phyloP scores from a whole-genome alignment of 2,329 filamentous ascomycete genomes.

The Ophiocordyceps camponoti-saundersi region DNA sequence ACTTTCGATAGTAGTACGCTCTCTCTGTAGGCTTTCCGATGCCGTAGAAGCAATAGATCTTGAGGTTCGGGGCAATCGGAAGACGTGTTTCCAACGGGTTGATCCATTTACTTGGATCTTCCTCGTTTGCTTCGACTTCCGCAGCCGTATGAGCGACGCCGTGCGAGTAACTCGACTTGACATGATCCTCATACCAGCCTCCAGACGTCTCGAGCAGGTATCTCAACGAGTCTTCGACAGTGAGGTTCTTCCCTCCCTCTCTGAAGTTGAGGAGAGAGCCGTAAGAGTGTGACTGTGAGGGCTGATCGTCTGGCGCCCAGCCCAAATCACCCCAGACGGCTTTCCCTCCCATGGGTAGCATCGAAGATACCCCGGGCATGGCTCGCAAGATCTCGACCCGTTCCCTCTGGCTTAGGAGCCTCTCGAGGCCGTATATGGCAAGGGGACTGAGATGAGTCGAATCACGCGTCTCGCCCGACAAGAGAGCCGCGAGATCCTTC shows the following conservation, averaged over 20 bases:
- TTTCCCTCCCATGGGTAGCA: slow-evolving; percentile 88
- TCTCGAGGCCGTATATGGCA: slow-evolving; percentile 91
- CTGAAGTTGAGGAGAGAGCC: slow-evolving; percentile 80
- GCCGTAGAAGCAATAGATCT: slow-evolving; percentile 95
- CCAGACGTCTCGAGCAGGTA: slow-evolving; percentile 69
- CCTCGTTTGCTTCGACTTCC: slow-evolving; percentile 69
- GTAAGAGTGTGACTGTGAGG: slow-evolving; percentile 54
- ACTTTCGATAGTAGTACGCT: slow-evolving; percentile 69
- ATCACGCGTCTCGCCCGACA: slow-evolving; percentile 96
- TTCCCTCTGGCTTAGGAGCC: slow-evolving; percentile 81
- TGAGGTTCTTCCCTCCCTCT: slow-evolving; percentile 54
- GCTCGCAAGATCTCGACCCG: slow-evolving; percentile 85
- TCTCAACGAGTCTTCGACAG: slow-evolving; percentile 55
- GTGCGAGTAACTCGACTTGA: slow-evolving; percentile 66
- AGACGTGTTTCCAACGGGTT: slow-evolving; percentile 84
- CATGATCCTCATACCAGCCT: slow-evolving; percentile 64
- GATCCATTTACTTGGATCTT: slow-evolving; percentile 72
- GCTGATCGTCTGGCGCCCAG: slow-evolving; percentile 75
- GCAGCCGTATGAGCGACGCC: slow-evolving; percentile 66
- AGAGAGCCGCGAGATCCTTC: slow-evolving; percentile 76
- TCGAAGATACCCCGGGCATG: slow-evolving; percentile 92
- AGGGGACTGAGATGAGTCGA: slow-evolving; percentile 93
- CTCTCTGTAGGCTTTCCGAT: slow-evolving; percentile 88
- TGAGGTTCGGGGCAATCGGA: slow-evolving; percentile 72
- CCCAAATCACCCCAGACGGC: slow-evolving; percentile 84